Percentiles rank a stretch among this genome's conserved stretches.
Evolutionary conservation across 805 yeast species (phyloP).

Genomic region (Monosporozyma aquatica): DNA sequence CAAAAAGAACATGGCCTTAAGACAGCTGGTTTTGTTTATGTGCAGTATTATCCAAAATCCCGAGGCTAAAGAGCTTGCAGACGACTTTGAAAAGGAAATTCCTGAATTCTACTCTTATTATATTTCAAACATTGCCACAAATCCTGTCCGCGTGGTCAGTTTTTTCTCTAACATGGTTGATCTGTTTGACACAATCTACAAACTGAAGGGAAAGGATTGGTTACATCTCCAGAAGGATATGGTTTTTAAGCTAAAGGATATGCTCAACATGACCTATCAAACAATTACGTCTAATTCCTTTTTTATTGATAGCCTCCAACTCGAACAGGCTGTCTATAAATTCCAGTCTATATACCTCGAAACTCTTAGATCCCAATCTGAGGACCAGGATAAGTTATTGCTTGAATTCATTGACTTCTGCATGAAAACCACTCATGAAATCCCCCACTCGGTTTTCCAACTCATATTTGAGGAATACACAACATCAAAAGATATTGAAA

Average conservation of each 20-base stretch:
- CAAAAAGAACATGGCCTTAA: constrained; percentile 51
- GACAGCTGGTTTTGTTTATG: constrained; percentile 43
- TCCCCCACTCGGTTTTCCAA: constrained; percentile 40
- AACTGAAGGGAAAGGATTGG: constrained; percentile 49
- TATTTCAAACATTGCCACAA: constrained; percentile 35
- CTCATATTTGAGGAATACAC: constrained; percentile 52
- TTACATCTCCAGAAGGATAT: constrained; percentile 36
- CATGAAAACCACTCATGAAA: constrained; percentile 12
- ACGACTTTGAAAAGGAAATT: constrained; percentile 45
- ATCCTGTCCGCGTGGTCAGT: constrained; percentile 29
- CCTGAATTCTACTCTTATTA: constrained; percentile 39
- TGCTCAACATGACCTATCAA: constrained; percentile 21
- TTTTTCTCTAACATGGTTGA: constrained; percentile 65
- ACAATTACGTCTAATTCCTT: constrained; percentile 22
- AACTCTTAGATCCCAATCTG: constrained; percentile 29
- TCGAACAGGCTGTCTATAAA: constrained; percentile 58
- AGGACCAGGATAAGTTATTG: constrained; percentile 28
- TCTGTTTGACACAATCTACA: constrained; percentile 44
- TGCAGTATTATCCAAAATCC: constrained; percentile 26
- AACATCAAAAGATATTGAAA: constrained; percentile 36
- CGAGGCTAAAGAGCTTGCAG: constrained; percentile 41
- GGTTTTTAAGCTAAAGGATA: constrained; percentile 21
- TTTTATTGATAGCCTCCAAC: constrained; percentile 47
- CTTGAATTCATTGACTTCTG: constrained; percentile 37
- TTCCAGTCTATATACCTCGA: constrained; percentile 44